phyloP scores from a whole-genome alignment of 1,284 basidiomycete genomes.

The Microstroma glucosiphilum region DNA sequence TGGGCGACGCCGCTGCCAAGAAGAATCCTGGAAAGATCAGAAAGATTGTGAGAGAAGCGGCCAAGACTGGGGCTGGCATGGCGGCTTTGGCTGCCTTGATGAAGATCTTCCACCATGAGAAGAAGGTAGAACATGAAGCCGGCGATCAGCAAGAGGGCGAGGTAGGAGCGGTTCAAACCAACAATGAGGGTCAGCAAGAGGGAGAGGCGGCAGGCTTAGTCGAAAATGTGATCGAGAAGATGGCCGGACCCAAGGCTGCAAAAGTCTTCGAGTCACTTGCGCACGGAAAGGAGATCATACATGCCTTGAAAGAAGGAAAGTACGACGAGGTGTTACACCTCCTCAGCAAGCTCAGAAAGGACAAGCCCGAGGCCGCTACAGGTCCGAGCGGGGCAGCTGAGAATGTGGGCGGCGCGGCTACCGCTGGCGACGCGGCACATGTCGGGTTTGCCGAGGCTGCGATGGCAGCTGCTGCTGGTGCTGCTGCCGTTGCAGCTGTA shows the following conservation, averaged over 20 bases:
- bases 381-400: background rate
- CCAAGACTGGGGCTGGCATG: slow-evolving; percentile 26
- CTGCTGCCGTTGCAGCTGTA: background rate
- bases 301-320: too few relatives aligned
- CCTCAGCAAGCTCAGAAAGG: background rate
- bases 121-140: slow-evolving; percentile 10
- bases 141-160: slow-evolving; percentile 18
- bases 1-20: slow-evolving; percentile 19
- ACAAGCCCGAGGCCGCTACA: background rate
- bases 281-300: too few relatives aligned
- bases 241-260: background rate
- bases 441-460: slow-evolving; percentile 7
- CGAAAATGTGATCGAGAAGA: background rate
- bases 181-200: too few relatives aligned
- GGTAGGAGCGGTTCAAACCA: background rate
- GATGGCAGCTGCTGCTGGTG: slow-evolving; percentile 14
- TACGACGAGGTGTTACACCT: background rate
- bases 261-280: background rate
- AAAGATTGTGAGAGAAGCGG: slow-evolving; percentile 21
- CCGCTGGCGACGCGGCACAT: background rate
- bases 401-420: background rate
- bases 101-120: slow-evolving; percentile 15
- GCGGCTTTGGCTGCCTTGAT: slow-evolving; percentile 30
- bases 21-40: slow-evolving; percentile 21
- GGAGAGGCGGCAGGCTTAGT: too few relatives aligned